Evolutionary conservation across 225 moss, liverwort and hornwort genomes (phyloP).

Genomic region (Sphagnum tenellum): DNA sequence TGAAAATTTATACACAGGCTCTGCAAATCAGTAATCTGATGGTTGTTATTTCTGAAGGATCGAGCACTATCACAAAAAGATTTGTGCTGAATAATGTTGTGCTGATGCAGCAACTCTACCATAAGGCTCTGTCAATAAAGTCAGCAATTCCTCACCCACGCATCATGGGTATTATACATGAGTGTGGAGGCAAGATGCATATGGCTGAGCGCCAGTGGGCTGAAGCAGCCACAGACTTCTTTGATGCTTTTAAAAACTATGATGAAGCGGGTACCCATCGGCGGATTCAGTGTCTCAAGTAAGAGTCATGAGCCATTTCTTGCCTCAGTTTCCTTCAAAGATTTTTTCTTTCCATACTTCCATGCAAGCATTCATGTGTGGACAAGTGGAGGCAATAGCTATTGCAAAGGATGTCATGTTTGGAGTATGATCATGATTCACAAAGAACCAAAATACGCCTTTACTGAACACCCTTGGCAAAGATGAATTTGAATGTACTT

Average conservation of each 20-base stretch:
- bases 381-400: too few species aligned
- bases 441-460: too few species aligned
- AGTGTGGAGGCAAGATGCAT: conserved; percentile 99
- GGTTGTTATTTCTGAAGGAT: not conserved
- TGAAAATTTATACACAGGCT: too few species aligned
- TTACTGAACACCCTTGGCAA: too few species aligned
- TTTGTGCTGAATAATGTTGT: not conserved
- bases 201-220: conserved; percentile 99
- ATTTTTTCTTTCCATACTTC: too few species aligned
- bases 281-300: conserved; percentile 99
- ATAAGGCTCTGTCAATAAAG: conserved; percentile 93
- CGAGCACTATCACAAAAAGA: not conserved
- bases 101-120: conserved; percentile 81
- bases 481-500: too few species aligned
- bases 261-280: conserved; percentile 99
- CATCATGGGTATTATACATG: conserved; percentile 99
- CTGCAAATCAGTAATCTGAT: too few species aligned
- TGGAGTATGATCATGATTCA: too few species aligned
- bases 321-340: too few species aligned
- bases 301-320: conserved; percentile 8
- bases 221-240: conserved; percentile 94
- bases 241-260: conserved; percentile 99
- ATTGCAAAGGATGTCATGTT: too few species aligned
- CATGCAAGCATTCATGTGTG: too few species aligned
- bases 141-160: conserved; percentile 99